Percentiles rank a stretch among this genome's conserved stretches.
phyloP scores from a whole-genome alignment of 2,329 filamentous ascomycete genomes.

The Pezizomycotina sp. region DNA sequence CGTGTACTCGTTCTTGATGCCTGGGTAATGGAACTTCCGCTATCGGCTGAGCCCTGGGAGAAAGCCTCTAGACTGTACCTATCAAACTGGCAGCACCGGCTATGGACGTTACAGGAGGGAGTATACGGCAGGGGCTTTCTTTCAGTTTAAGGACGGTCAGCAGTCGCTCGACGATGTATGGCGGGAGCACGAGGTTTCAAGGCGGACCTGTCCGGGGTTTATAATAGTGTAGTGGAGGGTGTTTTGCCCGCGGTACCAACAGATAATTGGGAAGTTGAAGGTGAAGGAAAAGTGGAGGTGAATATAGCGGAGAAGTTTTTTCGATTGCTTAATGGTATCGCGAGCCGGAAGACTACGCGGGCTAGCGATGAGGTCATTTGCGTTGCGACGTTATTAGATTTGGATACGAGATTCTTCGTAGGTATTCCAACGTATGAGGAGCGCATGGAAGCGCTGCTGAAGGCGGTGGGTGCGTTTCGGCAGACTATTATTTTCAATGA shows the following conservation, averaged over 20 bases:
- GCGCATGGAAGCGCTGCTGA: slow-evolving; percentile 1
- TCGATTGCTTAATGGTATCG: too few relatives aligned
- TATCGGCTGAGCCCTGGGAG: neutral
- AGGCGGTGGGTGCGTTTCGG: neutral
- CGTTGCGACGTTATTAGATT: neutral
- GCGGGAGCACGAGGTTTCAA: too few relatives aligned
- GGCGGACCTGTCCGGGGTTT: too few relatives aligned
- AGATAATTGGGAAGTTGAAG: too few relatives aligned
- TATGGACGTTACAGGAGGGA: slow-evolving; percentile 2
- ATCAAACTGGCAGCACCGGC: slow-evolving; percentile 3
- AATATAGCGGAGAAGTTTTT: too few relatives aligned
- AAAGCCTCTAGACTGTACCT: slow-evolving; percentile 1
- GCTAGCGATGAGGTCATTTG: neutral
- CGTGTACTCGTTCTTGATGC: slow-evolving; percentile 1
- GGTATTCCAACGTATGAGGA: neutral
- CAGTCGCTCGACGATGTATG: neutral
- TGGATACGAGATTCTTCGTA: neutral
- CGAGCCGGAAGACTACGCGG: too few relatives aligned
- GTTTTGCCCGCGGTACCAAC: too few relatives aligned
- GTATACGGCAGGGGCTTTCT: neutral
- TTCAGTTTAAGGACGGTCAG: neutral
- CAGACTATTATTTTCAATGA: neutral
- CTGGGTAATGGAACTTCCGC: neutral
- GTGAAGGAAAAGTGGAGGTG: too few relatives aligned
- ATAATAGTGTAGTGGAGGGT: too few relatives aligned